phyloP scores from a whole-genome alignment of 2,329 filamentous ascomycete genomes.

The Pseudocercospora musae region DNA sequence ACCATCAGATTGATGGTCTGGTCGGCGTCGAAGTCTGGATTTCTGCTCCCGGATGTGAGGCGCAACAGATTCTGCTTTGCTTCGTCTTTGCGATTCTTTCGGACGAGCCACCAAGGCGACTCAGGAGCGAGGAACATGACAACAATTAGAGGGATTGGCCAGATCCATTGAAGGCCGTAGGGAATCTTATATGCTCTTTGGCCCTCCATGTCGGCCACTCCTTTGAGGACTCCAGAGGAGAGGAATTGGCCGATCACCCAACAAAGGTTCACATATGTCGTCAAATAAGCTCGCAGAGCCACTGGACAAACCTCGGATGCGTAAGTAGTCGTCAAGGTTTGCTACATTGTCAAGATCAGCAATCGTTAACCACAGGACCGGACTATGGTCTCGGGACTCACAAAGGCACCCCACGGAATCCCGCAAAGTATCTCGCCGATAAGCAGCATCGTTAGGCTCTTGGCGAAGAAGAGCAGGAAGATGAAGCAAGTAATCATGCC shows the following conservation, averaged over 20 bases:
- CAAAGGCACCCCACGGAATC: constrained; percentile 35
- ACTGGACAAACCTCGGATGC: constrained; percentile 40
- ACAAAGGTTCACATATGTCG: constrained; percentile 37
- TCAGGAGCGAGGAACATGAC: constrained; percentile 31
- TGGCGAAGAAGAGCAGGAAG: constrained; percentile 42
- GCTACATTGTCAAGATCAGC: not conserved
- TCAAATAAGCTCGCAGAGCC: constrained; percentile 16
- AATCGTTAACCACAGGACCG: not conserved
- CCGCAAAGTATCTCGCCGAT: constrained; percentile 44
- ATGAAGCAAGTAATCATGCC: constrained; percentile 55
- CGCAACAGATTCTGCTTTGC: constrained; percentile 25
- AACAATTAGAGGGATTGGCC: constrained; percentile 35
- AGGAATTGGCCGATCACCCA: constrained; percentile 43
- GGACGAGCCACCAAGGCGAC: constrained; percentile 34
- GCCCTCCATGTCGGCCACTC: constrained; percentile 31
- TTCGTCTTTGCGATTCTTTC: constrained; percentile 28
- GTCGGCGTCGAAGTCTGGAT: constrained; percentile 20
- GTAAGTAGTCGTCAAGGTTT: constrained; percentile 37
- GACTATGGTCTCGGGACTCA: not conserved
- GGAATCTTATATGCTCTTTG: constrained; percentile 42
- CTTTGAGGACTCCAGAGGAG: constrained; percentile 36
- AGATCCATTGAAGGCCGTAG: constrained; percentile 51
- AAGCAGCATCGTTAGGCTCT: constrained; percentile 29
- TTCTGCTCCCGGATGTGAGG: constrained; percentile 27
- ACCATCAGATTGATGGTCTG: constrained; percentile 39